These are phyloP conservation scores for Penicillium parvum DNA, from an alignment of 495 filamentous ascomycete genomes.

Conservation along the genomic window DNA sequence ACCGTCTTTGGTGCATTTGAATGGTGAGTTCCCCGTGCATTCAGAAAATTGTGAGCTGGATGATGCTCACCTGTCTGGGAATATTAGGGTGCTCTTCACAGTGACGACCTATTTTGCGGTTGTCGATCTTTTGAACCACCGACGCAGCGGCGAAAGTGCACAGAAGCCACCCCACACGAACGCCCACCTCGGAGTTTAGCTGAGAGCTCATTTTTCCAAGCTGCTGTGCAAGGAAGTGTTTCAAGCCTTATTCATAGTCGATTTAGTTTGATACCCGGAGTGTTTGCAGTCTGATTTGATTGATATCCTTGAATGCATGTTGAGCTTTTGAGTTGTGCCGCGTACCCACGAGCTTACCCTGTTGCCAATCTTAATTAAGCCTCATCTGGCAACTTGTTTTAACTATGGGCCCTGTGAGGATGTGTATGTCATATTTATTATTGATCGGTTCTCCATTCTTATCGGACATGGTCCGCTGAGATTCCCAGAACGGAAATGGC, in stretches of 20 bases:
- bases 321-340: too few relatives aligned
- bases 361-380: too few relatives aligned
- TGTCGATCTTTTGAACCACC: slow-evolving; percentile 19
- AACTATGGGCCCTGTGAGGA: background rate
- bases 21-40: slow-evolving; percentile 38
- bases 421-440: background rate
- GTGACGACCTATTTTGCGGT: slow-evolving; percentile 33
- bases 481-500: background rate
- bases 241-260: too few relatives aligned
- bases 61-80: background rate
- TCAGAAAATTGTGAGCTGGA: background rate
- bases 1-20: slow-evolving; percentile 53
- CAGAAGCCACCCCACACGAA: slow-evolving; percentile 20
- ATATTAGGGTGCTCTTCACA: slow-evolving; percentile 47
- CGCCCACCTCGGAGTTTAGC: slow-evolving; percentile 22
- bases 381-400: too few relatives aligned
- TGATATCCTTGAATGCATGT: too few relatives aligned
- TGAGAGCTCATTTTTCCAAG: too few relatives aligned
- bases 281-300: too few relatives aligned
- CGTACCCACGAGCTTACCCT: too few relatives aligned
- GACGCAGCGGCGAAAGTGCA: slow-evolving; percentile 16
- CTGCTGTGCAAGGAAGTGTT: too few relatives aligned
- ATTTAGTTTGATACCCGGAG: too few relatives aligned
- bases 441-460: background rate
- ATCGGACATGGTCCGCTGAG: background rate